phyloP scores from a whole-genome alignment of 2,329 filamentous ascomycete genomes.

The Corynespora cassiicola region DNA sequence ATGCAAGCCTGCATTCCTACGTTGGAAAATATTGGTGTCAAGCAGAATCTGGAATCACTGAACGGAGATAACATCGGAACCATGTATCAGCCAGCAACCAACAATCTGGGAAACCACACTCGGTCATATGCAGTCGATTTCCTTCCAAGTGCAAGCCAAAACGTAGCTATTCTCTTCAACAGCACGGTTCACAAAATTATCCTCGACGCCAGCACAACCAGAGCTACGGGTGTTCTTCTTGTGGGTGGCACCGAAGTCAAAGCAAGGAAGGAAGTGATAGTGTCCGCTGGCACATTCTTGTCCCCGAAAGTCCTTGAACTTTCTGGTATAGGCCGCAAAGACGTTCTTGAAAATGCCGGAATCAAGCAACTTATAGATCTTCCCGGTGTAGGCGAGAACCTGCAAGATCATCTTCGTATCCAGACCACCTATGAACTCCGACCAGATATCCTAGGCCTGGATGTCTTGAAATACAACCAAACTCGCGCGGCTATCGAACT shows the following conservation, averaged over 20 bases:
- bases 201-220: conserved; percentile 21
- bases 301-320: conserved; percentile 27
- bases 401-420: conserved; percentile 37
- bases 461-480: conserved; percentile 25
- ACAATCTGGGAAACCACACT: conserved; percentile 54
- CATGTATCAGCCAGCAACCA: conserved; percentile 58
- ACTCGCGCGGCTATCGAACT: conserved; percentile 47
- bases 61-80: conserved; percentile 57
- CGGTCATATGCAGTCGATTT: conserved; percentile 58
- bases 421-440: conserved; percentile 24
- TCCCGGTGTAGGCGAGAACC: conserved; percentile 28
- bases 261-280: conserved; percentile 32
- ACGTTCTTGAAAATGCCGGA: conserved; percentile 13
- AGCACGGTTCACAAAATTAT: conserved; percentile 47
- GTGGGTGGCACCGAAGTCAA: conserved; percentile 29
- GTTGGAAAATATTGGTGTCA: conserved; percentile 52
- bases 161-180: conserved; percentile 48
- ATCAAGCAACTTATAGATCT: conserved; percentile 20
- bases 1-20: conserved; percentile 54
- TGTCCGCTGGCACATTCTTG: conserved; percentile 25
- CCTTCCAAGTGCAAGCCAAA: conserved; percentile 45
- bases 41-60: conserved; percentile 51
- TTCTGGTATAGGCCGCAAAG: conserved; percentile 25
- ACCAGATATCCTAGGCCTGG: conserved; percentile 20
- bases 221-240: conserved; percentile 34